Evolutionary conservation across 805 yeast genomes (phyloP), one percentile per base, ranked within the genome.

Genomic region (Scheffersomyces coipomensis): DNA sequence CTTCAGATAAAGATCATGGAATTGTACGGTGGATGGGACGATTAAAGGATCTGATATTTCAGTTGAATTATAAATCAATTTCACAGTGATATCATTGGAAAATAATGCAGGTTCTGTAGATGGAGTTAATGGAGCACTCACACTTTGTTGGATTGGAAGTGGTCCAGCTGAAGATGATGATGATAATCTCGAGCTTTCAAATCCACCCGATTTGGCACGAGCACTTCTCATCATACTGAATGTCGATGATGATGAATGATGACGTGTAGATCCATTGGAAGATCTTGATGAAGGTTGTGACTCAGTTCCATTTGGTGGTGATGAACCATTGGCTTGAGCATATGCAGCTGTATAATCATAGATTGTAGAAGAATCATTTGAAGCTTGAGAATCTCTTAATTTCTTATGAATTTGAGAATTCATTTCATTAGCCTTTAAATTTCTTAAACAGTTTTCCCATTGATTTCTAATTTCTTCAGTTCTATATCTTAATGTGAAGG

Each of bases 391-490:
- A 39, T 66, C 68, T 39, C 71, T 54, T 25, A 62, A 43, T 44
- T 59, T 60, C 44, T 59, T 58, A 40, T 66, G 70, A 23, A 66
- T 51, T 43, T 62, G 72, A 37, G 43, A 52, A 40, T 62, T 65
- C 69, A 68, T 65, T 46, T 68, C 74, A 43, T 51, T 56, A 6
- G 72, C 54, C 43, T 68, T 74, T 38, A 80, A 60, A 34, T 58
- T 63, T 43, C 81, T 75, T 45, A 85, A 70, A 45, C 88, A 77
- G 2, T 68, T 58, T 42, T 79, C 88, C 98, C 98, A 93, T 58
- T 84, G 91, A 42, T 75, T 76, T 47, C 95, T 73, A 13, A 74
- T 72, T 58, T 93, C 98, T 53, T 90, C 97, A 37, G 84, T 84
- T 44, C 84, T 76, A 62, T 88, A 88, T 40, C 87, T 76, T 56